A percentile compares a stretch with the other conserved stretches of the same genome.
Evolutionary conservation across 1,284 basidiomycete genomes (phyloP).

Genomic region (Ganoderma resinaceum): DNA sequence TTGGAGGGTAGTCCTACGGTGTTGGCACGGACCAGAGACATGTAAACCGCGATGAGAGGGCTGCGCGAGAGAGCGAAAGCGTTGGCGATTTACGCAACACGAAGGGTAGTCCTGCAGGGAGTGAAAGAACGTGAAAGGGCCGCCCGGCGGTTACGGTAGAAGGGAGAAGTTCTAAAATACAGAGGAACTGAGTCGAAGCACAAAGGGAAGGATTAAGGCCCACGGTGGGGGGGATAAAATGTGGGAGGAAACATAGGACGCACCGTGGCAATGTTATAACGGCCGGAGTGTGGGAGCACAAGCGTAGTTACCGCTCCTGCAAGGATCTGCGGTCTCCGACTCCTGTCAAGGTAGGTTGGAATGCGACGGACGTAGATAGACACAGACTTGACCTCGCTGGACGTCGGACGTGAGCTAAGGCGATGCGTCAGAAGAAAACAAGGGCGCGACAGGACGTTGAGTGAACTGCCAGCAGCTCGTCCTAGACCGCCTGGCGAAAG

Average conservation of each 20-base stretch:
- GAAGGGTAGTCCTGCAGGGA: constrained; percentile 29
- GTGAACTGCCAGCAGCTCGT: constrained; percentile 35
- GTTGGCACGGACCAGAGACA: constrained; percentile 36
- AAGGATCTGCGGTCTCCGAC: constrained; percentile 12
- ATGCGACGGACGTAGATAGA: constrained; percentile 1
- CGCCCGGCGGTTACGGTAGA: constrained; percentile 34
- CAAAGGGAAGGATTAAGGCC: constrained; percentile 13
- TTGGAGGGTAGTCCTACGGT: constrained; percentile 39
- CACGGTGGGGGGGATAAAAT: constrained; percentile 10
- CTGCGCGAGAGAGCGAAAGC: background rate
- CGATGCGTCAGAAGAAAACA: constrained; percentile 21
- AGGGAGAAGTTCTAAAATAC: constrained; percentile 26
- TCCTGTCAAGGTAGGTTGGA: constrained; percentile 10
- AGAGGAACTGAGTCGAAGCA: constrained; percentile 19
- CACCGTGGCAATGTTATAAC: constrained; percentile 21
- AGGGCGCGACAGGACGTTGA: constrained; percentile 29
- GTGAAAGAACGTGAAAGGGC: constrained; percentile 24
- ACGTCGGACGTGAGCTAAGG: constrained; percentile 7
- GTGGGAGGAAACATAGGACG: constrained; percentile 2
- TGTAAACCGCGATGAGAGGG: constrained; percentile 16
- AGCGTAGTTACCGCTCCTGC: constrained; percentile 25
- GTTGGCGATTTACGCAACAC: constrained; percentile 13
- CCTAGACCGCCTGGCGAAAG: constrained; percentile 23
- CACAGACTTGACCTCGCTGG: background rate
- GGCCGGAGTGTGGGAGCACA: constrained; percentile 21